These are phyloP conservation scores for Diaporthe nobilis DNA, from an alignment of 2,329 filamentous ascomycete species.

Conservation along the genomic window DNA sequence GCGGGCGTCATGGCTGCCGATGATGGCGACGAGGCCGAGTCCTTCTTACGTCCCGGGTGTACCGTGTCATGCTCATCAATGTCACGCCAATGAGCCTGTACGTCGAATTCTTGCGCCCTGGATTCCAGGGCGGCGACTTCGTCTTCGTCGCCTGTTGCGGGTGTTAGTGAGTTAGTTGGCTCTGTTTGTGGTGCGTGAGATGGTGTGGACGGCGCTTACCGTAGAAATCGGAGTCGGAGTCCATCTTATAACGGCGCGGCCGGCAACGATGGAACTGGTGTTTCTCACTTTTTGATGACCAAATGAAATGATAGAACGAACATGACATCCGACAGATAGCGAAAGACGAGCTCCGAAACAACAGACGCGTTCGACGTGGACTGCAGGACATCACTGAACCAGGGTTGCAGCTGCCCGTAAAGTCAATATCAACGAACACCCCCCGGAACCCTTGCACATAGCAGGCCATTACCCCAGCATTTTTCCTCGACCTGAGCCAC, in stretches of 20 bases:
- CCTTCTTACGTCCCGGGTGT: slow-evolving; percentile 9
- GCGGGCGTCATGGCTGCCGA: slow-evolving; percentile 29
- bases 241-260: slow-evolving; percentile 42
- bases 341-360: background rate
- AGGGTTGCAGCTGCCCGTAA: slow-evolving; percentile 30
- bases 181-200: slow-evolving; percentile 22
- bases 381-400: slow-evolving; percentile 16
- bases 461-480: background rate
- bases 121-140: slow-evolving; percentile 62
- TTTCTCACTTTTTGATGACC: background rate
- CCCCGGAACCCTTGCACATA: slow-evolving; percentile 16
- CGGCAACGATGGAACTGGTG: background rate
- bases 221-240: slow-evolving; percentile 70
- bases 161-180: slow-evolving; percentile 40
- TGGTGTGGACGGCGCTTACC: slow-evolving; percentile 53
- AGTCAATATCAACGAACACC: slow-evolving; percentile 13
- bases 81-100: slow-evolving; percentile 51
- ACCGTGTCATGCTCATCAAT: slow-evolving; percentile 32
- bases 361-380: slow-evolving; percentile 17
- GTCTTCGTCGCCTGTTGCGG: slow-evolving; percentile 66
- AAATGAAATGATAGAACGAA: background rate
- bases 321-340: background rate
- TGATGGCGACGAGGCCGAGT: slow-evolving; percentile 3
- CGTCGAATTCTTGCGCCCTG: slow-evolving; percentile 66
- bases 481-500: slow-evolving; percentile 1